Base-by-base conservation (phyloP, 345 rosid genomes). In the Salix udensis region DNA sequence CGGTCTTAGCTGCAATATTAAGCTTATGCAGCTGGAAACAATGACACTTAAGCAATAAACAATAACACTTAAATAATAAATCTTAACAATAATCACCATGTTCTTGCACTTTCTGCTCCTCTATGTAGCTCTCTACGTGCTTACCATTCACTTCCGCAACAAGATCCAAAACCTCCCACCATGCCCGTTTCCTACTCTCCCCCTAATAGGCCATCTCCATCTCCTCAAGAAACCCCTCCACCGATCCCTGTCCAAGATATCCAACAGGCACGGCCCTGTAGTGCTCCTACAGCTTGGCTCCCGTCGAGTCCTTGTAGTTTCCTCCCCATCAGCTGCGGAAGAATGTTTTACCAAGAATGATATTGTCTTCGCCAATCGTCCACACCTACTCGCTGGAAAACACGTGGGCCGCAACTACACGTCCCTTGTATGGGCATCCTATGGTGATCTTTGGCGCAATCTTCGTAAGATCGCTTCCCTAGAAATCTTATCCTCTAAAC, bases 311-410 rank as follows among this genome's bases (percentile, higher is more conserved):
- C 69, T 66, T 6, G 15, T 66, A 13, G 69, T 66, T 39, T 30
- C 69, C 69, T 82, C 85, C 50, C 80, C 81, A 0, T 55, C 77
- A 13, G 34, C 55, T 2, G 83, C 74, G 1, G 80, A 82, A 46
- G 85, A 85, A 48, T 85, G 87, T 34, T 74, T 85, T 36, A 79
- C 82, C 48, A 82, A 65, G 58, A 85, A 85, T 71, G 88, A 82
- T 44, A 52, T 80, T 40, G 36, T 73, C 19, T 77, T 85, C 18
- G 87, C 85, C 18, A 79, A 80, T 80, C 84, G 39, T 39, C 69
- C 69, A 31, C 23, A 13, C 48, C 40, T 18, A 4, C 66, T 62
- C 9, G 66, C 66, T 2, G 66, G 28, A 7, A 62, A 62, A 24
- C 66, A 62, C 31, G 0, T 62, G 66, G 66, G 66, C 31, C 24